Evolutionary conservation across 169 alveolate genomes (phyloP), one percentile per base, ranked within the genome.

Genomic region (Plasmodium ovale): DNA sequence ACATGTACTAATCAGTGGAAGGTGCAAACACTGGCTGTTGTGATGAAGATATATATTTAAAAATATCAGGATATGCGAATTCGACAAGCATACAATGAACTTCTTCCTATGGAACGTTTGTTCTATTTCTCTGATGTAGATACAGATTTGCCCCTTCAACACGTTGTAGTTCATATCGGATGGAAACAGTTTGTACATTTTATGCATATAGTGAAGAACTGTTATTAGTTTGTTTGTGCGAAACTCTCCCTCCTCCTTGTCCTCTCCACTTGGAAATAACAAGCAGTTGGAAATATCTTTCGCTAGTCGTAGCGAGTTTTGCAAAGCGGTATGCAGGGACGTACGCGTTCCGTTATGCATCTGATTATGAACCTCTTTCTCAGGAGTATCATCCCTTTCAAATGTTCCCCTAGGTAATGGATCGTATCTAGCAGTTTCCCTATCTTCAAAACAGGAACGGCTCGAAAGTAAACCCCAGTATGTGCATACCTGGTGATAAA

Each of bases 21-120:
- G 2, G 29, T 77, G 23, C 23, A 62, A 5, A 4, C 33, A 3
- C 7, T 23, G 35, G 37, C 56, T 29, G 10, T 64, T 25, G 3
- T 72, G 21, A 35, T 65, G 47, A n/a, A 77, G 23, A 12, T 77
- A 49, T 77, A 77, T 27, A 5, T 77, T 77, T 7, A 77, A 12
- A 19, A 77, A 62, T 47, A 77, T 39, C 19, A 77, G 54, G 1
- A 77, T n/a, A 27, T 77, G 71, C 14, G 59, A 56, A 0, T 77
- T 59, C 0, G 54, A n/a, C n/a, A n/a, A n/a, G n/a, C n/a, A n/a
- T n/a, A n/a, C n/a, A n/a, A n/a, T n/a, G n/a, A n/a, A n/a, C n/a
- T 54, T 47, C 10, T 4, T 35, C 12, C 10, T 3, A 14, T 14
- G 33, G 33, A 29, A 29, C 29, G n/a, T 42, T 33, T 62, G 59